phyloP scores from a whole-genome alignment of 2,329 filamentous ascomycete genomes.

The Blastomyces emzantsi region DNA sequence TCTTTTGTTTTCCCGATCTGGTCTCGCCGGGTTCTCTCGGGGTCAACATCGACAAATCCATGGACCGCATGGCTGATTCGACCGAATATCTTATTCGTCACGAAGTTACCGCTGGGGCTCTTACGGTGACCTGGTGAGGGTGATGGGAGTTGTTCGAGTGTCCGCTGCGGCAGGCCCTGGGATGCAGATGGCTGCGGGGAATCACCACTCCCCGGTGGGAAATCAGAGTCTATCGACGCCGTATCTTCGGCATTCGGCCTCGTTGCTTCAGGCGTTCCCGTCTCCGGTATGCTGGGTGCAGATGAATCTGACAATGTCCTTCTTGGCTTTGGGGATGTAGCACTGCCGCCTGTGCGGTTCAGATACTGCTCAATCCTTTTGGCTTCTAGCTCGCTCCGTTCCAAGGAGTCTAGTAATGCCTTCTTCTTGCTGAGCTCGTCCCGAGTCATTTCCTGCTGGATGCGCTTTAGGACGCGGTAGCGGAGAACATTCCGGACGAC shows the following conservation, averaged over 20 bases:
- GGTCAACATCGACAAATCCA: constrained; percentile 92
- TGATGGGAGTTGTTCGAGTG: constrained; percentile 24
- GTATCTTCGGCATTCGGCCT: constrained; percentile 63
- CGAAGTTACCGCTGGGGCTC: constrained; percentile 75
- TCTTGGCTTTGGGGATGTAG: constrained; percentile 44
- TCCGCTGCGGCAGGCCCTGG: constrained; percentile 53
- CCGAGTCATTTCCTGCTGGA: constrained; percentile 94
- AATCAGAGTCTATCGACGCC: constrained; percentile 90
- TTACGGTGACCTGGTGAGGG: constrained; percentile 58
- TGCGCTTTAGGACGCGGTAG: constrained; percentile 84
- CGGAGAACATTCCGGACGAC: constrained; percentile 82
- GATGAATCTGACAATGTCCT: constrained; percentile 56
- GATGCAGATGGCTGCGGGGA: constrained; percentile 58
- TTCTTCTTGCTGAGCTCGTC: constrained; percentile 88
- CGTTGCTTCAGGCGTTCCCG: constrained; percentile 36
- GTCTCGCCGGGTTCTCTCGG: constrained; percentile 82
- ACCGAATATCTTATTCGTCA: constrained; percentile 88
- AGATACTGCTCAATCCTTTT: constrained; percentile 91
- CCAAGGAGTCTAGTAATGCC: constrained; percentile 72
- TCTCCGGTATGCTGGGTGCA: constrained; percentile 33
- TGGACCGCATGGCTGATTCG: constrained; percentile 92
- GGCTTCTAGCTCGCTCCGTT: constrained; percentile 86
- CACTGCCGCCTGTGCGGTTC: constrained; percentile 50
- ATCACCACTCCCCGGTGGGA: constrained; percentile 79
- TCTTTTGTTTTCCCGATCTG: constrained; percentile 94